Evolutionary conservation across 441 rosid genomes (phyloP), one percentile per base, ranked within the genome.

Genomic region (Gossypium davidsonii): DNA sequence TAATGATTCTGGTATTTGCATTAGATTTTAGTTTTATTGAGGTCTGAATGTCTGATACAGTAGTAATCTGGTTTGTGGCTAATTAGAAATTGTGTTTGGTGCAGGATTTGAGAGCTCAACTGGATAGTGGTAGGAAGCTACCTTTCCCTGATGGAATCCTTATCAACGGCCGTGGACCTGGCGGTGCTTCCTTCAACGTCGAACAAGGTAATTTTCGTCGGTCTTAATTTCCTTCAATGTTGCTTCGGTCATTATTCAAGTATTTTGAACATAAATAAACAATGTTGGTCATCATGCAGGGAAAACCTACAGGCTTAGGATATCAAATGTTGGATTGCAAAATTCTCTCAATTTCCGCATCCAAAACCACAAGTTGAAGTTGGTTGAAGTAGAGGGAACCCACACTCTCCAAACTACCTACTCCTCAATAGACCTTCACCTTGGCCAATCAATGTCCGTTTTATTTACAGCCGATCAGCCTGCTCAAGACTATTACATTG

Each of bases 351-450:
- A 93, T 81, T 89, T 95, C 81, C 81, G 97, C 14, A 88, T 95
- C 84, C 98, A 93, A 77, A 84, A 84, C 76, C 99, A 95, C 72
- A 82, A 71, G 25, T 78, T 95, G 94, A 91, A 76, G 77, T 72
- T 95, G 78, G 97, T 93, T 7, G 99, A 95, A 85, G 94, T 90
- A 0, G 99, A 95, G 79, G 99, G 99, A 21, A 90, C 96, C 0
- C 98, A 96, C 59, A 89, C 97, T 7, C 84, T 93, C 20, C 99
- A 96, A 73, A 84, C 84, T 7, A 76, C 88, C 42, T 91, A 83
- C 76, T 84, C 92, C 2, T 89, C 91, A 1, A 86, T 96, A 4
- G 99, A 96, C 44, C 81, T 96, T 76, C 99, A 96, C 55, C 86
- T 90, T 6, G 99, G 99, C 15, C 98, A 93, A 79, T 90, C 97